Evolutionary conservation across 1,139 yeast species (phyloP).

Genomic region (Debaryomyces nepalensis): DNA sequence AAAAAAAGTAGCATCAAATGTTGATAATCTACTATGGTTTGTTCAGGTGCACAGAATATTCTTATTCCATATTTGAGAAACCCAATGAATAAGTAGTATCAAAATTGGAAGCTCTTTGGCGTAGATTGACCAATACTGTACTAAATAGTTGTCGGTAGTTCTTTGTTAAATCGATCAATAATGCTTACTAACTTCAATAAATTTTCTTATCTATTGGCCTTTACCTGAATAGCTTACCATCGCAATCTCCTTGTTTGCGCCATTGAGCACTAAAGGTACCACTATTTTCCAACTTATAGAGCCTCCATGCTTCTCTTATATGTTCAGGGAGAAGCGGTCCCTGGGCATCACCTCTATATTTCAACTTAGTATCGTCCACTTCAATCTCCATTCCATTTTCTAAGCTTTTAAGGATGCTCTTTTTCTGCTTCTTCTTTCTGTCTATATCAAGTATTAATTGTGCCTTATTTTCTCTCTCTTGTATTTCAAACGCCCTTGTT

Average conservation of each 20-base stretch:
- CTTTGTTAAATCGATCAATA: no score
- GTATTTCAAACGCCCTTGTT: constrained; percentile 76
- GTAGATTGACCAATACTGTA: no score
- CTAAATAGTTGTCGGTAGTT: no score
- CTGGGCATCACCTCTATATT: constrained; percentile 47
- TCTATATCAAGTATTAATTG: constrained; percentile 43
- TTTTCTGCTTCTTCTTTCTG: constrained; percentile 39
- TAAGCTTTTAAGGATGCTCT: constrained; percentile 31
- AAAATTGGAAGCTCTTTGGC: no score
- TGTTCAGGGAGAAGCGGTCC: constrained; percentile 83
- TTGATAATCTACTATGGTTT: no score
- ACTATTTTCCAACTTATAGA: constrained; percentile 69
- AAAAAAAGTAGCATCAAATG: no score
- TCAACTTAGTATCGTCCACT: constrained; percentile 34
- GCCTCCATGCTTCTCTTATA: constrained; percentile 85
- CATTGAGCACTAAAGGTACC: constrained; percentile 64
- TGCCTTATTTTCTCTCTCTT: constrained; percentile 56
- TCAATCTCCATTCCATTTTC: constrained; percentile 37
- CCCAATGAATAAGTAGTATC: no score
- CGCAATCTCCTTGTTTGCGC: constrained; percentile 76
- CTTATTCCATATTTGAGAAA: no score
- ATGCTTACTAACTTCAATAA: background rate
- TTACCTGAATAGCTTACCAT: constrained; percentile 68
- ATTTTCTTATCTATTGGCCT: background rate
- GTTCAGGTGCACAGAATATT: no score